Evolutionary conservation across 495 filamentous ascomycete genomes (phyloP).

Genomic region (Penicillium argentinense): DNA sequence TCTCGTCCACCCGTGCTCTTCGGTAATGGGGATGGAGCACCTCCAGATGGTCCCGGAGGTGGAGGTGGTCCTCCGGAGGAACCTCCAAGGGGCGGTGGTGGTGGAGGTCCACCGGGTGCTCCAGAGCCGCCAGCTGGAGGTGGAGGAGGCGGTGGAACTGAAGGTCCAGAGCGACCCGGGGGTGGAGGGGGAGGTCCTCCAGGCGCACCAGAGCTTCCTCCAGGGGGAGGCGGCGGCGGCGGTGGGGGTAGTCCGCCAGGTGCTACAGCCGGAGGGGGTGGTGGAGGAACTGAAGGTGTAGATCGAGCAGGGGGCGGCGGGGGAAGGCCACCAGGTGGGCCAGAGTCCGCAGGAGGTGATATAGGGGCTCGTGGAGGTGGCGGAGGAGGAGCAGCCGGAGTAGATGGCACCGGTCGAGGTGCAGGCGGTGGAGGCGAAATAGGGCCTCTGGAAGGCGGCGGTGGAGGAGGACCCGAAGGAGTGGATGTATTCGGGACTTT

Average conservation of each 20-base stretch:
- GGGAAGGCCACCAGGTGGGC: constrained; percentile 18
- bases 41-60: constrained; percentile 67
- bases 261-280: constrained; percentile 28
- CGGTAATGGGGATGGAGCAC: constrained; percentile 58
- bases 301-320: constrained; percentile 18
- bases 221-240: constrained; percentile 43
- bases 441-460: constrained; percentile 53
- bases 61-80: constrained; percentile 52
- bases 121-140: constrained; percentile 37
- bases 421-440: constrained; percentile 52
- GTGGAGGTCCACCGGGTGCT: constrained; percentile 48
- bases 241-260: constrained; percentile 47
- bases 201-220: constrained; percentile 13
- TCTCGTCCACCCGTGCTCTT: constrained; percentile 51
- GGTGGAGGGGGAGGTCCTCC: constrained; percentile 45
- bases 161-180: constrained; percentile 22
- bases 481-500: constrained; percentile 55
- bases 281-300: constrained; percentile 31
- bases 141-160: constrained; percentile 48
- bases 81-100: constrained; percentile 46
- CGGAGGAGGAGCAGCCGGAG: constrained; percentile 34
- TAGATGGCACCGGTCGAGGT: constrained; percentile 33
- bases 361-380: constrained; percentile 26
- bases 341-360: constrained; percentile 17
- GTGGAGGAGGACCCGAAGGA: constrained; percentile 53